phyloP scores from a whole-genome alignment of 331 rosid species.

The Malus hybrid region DNA sequence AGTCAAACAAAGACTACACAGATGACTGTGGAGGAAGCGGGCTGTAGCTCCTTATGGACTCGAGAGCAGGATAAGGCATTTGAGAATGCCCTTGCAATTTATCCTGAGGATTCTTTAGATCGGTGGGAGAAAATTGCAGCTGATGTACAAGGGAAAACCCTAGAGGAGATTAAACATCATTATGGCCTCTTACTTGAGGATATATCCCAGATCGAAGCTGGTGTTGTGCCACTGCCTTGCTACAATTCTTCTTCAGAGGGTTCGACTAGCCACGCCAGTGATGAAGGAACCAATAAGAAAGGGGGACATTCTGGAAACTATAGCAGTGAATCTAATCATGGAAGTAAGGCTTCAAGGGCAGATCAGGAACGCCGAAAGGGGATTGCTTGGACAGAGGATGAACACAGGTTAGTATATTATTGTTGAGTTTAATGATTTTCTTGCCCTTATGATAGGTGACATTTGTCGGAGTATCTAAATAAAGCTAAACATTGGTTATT shows the following conservation, averaged over 20 bases:
- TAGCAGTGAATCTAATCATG: conserved; percentile 59
- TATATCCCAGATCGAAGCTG: conserved; percentile 71
- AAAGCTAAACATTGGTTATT: conserved; percentile 6
- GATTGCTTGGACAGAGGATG: conserved; percentile 93
- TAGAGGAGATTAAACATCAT: conserved; percentile 72
- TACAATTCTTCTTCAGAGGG: conserved; percentile 85
- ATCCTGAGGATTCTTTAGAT: conserved; percentile 64
- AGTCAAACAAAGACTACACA: conserved; percentile 12
- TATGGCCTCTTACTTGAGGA: conserved; percentile 79
- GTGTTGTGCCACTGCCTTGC: conserved; percentile 69
- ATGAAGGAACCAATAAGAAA: conserved; percentile 64
- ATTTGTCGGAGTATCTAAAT: background rate
- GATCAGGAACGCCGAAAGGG: conserved; percentile 94
- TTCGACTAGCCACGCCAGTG: conserved; percentile 52
- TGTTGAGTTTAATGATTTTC: background rate
- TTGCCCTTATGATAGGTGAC: conserved; percentile 4
- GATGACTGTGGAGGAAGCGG: conserved; percentile 69
- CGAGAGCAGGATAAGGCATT: conserved; percentile 87
- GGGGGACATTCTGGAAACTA: conserved; percentile 35
- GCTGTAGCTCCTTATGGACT: conserved; percentile 73
- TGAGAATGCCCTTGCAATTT: conserved; percentile 75
- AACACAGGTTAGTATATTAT: conserved; percentile 61
- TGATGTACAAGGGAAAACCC: conserved; percentile 72
- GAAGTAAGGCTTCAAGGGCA: conserved; percentile 60
- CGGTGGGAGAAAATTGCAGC: conserved; percentile 85